A percentile compares a stretch with the other conserved stretches of the same genome.
Evolutionary conservation across 1,284 basidiomycete genomes (phyloP).

Genomic region (Pascua guehoae): DNA sequence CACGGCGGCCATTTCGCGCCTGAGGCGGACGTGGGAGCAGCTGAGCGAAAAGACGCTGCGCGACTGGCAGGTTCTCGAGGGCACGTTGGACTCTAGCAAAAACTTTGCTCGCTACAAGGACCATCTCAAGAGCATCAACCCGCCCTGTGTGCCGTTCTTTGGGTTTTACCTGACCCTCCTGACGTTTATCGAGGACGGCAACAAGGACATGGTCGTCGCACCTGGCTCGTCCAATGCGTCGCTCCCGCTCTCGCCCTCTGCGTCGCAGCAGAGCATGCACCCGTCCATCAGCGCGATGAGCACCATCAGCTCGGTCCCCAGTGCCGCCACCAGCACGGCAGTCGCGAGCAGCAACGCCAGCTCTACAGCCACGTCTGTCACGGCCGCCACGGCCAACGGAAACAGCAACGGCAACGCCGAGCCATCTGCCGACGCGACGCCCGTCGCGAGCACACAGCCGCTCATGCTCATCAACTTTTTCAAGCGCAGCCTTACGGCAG

Average conservation of each 20-base stretch:
- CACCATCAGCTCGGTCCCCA: conserved; percentile 5
- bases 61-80: conserved; percentile 63
- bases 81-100: conserved; percentile 79
- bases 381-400: background rate
- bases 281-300: conserved; percentile 3
- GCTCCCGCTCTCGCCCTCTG: conserved; percentile 12
- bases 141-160: conserved; percentile 96
- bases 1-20: conserved; percentile 82
- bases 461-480: conserved; percentile 80
- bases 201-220: conserved; percentile 71
- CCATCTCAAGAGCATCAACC: conserved; percentile 75
- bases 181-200: conserved; percentile 98
- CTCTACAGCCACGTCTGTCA: conserved; percentile 1
- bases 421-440: background rate
- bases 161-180: conserved; percentile 93
- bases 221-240: background rate
- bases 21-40: conserved; percentile 79
- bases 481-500: conserved; percentile 88
- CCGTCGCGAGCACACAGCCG: background rate
- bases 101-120: conserved; percentile 92
- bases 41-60: conserved; percentile 49
- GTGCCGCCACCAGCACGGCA: conserved; percentile 8
- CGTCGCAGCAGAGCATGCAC: conserved; percentile 5
- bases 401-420: background rate
- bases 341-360: background rate